phyloP scores from a whole-genome alignment of 2,329 filamentous ascomycete species.

The Microsporum audouinii region DNA sequence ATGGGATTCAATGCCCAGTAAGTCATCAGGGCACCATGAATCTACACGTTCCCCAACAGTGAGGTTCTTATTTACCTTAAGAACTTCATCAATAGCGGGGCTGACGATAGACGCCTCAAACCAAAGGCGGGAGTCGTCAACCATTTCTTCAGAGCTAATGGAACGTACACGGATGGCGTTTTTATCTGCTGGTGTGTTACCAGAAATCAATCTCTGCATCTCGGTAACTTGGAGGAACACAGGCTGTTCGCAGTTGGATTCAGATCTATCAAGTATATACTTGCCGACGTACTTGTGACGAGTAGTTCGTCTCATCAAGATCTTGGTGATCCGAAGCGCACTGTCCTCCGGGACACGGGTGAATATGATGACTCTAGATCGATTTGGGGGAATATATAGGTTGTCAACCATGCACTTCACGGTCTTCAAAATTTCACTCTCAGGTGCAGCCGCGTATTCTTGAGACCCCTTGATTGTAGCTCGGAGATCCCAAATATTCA shows the following conservation, averaged over 20 bases:
- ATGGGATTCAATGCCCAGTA: constrained; percentile 21
- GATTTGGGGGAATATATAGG: constrained; percentile 25
- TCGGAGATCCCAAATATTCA: constrained; percentile 31
- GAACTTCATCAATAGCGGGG: constrained; percentile 23
- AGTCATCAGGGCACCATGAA: constrained; percentile 22
- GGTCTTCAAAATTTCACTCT: constrained; percentile 21
- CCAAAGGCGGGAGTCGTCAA: constrained; percentile 26
- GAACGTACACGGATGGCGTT: constrained; percentile 22
- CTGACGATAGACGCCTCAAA: constrained; percentile 32
- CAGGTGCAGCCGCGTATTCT: constrained; percentile 17
- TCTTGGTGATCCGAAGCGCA: constrained; percentile 22
- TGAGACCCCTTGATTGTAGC: constrained; percentile 22
- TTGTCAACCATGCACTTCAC: constrained; percentile 24
- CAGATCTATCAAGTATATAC: not conserved
- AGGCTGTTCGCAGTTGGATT: constrained; percentile 12
- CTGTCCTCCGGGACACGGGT: constrained; percentile 19
- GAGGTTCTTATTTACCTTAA: constrained; percentile 25
- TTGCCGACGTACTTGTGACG: constrained; percentile 19
- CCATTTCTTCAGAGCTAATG: constrained; percentile 20
- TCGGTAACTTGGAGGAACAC: constrained; percentile 29
- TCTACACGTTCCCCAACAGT: constrained; percentile 26
- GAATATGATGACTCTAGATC: constrained; percentile 20
- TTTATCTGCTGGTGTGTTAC: constrained; percentile 15
- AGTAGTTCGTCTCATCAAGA: constrained; percentile 27
- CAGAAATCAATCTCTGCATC: constrained; percentile 27